Evolutionary conservation across 2,329 filamentous ascomycete genomes (phyloP).

Genomic region (Apiospora marii): DNA sequence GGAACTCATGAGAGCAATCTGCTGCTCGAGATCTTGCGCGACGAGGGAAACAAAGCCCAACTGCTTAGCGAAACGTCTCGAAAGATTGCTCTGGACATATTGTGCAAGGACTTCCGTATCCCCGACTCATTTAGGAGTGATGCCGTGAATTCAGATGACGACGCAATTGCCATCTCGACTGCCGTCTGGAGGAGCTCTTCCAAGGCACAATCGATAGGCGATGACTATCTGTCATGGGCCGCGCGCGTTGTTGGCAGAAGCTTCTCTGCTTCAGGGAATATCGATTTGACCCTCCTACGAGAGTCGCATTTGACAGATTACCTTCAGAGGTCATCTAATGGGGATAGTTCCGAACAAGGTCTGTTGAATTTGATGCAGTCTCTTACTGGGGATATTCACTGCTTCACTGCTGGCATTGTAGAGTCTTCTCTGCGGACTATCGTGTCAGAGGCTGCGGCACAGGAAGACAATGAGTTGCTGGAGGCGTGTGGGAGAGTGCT

Average conservation of each 20-base stretch:
- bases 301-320: conserved; percentile 66
- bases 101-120: conserved; percentile 78
- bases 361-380: conserved; percentile 69
- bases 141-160: conserved; percentile 71
- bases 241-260: conserved; percentile 84
- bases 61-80: conserved; percentile 76
- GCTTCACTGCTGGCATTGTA: conserved; percentile 63
- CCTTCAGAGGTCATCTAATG: conserved; percentile 53
- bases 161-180: conserved; percentile 67
- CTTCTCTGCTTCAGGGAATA: conserved; percentile 77
- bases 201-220: conserved; percentile 63
- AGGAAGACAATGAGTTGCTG: conserved; percentile 56
- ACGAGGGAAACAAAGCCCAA: conserved; percentile 67
- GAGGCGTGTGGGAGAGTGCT: conserved; percentile 61
- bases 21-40: conserved; percentile 79
- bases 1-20: conserved; percentile 81
- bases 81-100: conserved; percentile 72
- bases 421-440: conserved; percentile 66
- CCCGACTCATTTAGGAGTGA: conserved; percentile 67
- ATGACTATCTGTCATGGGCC: conserved; percentile 83
- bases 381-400: conserved; percentile 66
- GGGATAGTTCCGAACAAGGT: conserved; percentile 67
- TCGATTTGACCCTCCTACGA: conserved; percentile 65
- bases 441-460: conserved; percentile 59
- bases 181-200: conserved; percentile 81